Conservation (phyloP, 768 basidiomycete species). For the Lactarius hengduanensis region DNA sequence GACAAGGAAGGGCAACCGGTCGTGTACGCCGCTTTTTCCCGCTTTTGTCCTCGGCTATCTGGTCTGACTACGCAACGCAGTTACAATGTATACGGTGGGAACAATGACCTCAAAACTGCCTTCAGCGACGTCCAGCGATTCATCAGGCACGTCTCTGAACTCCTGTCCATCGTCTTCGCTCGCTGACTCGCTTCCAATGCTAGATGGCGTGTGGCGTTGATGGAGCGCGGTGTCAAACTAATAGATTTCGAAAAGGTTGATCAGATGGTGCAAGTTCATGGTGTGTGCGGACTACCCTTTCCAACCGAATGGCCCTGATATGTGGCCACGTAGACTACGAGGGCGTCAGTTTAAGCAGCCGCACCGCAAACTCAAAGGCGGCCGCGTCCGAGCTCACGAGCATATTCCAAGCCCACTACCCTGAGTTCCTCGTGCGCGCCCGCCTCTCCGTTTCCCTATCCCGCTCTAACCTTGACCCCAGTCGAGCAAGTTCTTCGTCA, state of each 20-base stretch:
- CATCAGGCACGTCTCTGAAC: constrained; percentile 51
- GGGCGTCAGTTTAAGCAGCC: constrained; percentile 62
- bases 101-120: constrained; percentile 61
- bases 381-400: constrained; percentile 72
- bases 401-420: constrained; percentile 77
- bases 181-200: neutral
- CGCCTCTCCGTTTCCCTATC: neutral
- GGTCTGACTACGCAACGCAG: constrained; percentile 36
- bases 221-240: constrained; percentile 61
- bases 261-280: constrained; percentile 31
- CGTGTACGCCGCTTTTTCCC: constrained; percentile 46
- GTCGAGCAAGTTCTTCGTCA: constrained; percentile 79
- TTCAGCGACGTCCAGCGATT: constrained; percentile 77
- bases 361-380: constrained; percentile 72
- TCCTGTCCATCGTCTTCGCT: neutral
- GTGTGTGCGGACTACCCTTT: constrained; percentile 4
- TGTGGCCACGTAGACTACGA: constrained; percentile 56
- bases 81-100: constrained; percentile 78
- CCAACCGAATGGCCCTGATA: neutral
- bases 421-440: constrained; percentile 64
- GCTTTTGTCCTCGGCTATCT: neutral
- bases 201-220: constrained; percentile 78
- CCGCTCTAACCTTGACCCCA: constrained; percentile 30
- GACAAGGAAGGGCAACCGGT: constrained; percentile 73
- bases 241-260: constrained; percentile 71